Conservation (phyloP, 1,284 basidiomycete genomes). For the Malassezia caprae region DNA sequence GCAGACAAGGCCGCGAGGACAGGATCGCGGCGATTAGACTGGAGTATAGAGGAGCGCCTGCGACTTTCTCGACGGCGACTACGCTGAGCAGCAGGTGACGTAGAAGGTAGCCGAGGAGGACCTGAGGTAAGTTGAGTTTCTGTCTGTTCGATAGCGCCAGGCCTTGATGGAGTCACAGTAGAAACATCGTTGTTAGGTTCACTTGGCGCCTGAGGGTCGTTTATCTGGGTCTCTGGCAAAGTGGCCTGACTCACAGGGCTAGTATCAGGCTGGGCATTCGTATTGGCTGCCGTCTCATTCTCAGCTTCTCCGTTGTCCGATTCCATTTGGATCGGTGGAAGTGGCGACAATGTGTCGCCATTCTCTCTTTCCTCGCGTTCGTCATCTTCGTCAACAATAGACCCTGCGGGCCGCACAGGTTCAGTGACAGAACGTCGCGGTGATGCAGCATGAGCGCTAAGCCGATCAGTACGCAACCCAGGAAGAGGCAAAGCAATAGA, state of each 20-base stretch:
- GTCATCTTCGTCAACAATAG: not conserved
- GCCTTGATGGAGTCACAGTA: too few relatives aligned
- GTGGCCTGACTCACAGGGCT: not conserved
- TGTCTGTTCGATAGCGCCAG: not conserved
- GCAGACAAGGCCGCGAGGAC: slow-evolving; percentile 12
- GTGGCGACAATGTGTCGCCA: not conserved
- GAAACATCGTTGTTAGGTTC: not conserved
- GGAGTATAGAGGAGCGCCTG: not conserved
- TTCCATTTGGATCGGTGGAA: not conserved
- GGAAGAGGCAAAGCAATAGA: not conserved
- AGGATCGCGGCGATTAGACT: not conserved
- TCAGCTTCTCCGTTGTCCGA: not conserved
- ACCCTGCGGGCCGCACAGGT: not conserved
- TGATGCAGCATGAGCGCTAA: not conserved
- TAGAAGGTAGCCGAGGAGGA: not conserved
- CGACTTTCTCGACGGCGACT: slow-evolving; percentile 3
- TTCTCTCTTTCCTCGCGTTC: not conserved
- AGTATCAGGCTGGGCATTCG: not conserved
- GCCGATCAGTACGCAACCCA: not conserved
- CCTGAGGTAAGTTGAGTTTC: not conserved
- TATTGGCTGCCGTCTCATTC: not conserved
- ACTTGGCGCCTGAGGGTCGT: not conserved
- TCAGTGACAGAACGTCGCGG: not conserved
- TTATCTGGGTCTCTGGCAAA: not conserved
- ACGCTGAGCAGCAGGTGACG: not conserved